Evolutionary conservation across 176 grass and related monocot species (phyloP).

Genomic region (Hordeum marinum): DNA sequence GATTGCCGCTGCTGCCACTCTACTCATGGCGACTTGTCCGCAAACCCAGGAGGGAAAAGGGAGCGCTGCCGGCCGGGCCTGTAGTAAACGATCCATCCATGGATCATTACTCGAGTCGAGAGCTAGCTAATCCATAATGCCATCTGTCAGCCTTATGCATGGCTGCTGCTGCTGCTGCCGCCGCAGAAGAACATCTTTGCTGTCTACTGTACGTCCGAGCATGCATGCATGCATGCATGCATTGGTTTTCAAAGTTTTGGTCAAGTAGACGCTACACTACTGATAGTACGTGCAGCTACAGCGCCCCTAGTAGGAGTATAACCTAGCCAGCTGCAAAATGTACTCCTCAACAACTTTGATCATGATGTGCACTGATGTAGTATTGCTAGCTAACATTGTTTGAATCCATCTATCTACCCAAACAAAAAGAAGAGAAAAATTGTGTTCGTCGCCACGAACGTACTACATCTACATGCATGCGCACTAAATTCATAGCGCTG

Average conservation of each 20-base stretch:
- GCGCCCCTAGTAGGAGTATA: not conserved
- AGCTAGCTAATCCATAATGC: not conserved
- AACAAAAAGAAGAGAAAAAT: not conserved
- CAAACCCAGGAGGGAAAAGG: constrained; percentile 23
- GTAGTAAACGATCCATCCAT: not conserved
- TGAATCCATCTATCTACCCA: not conserved
- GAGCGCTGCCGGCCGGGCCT: not conserved
- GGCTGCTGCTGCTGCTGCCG: constrained; percentile 5
- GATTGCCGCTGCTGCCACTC: not conserved
- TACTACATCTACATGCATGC: too few relatives aligned
- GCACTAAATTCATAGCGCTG: not conserved
- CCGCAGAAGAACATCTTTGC: constrained; percentile 6
- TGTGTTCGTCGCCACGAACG: not conserved
- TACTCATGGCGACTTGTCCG: constrained; percentile 11
- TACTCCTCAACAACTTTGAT: not conserved
- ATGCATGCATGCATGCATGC: not conserved
- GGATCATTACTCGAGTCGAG: not conserved
- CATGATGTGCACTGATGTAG: not conserved
- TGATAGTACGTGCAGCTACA: not conserved
- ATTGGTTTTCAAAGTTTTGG: not conserved
- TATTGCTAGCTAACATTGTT: not conserved
- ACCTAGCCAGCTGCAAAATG: not conserved
- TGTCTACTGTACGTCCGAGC: not conserved
- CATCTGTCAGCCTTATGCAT: constrained; percentile 26
- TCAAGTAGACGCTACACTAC: not conserved